Conservation (phyloP, 352 stramenopile genomes). For the Phytophthora cryptogea region DNA sequence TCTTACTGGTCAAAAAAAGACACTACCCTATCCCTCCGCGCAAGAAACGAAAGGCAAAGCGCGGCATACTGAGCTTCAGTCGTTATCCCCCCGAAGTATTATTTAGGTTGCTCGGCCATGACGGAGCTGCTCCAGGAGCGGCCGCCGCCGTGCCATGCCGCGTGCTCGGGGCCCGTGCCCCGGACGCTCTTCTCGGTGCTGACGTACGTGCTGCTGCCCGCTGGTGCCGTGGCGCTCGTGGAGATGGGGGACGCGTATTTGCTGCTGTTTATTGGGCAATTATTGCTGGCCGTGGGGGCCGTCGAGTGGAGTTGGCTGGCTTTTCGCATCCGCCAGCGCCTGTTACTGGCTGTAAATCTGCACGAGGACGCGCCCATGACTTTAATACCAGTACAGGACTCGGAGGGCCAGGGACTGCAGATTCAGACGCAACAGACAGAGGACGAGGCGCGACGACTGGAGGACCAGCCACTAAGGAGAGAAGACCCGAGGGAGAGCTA, state of each 20-base stretch:
- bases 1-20: neutral
- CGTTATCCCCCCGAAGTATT: conserved; percentile 21
- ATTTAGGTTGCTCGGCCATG: conserved; percentile 23
- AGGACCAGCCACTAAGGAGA: conserved; percentile 28
- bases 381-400: neutral
- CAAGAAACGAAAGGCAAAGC: conserved; percentile 20
- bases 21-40: conserved; percentile 11
- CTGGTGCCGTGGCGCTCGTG: conserved; percentile 38
- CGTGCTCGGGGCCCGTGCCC: conserved; percentile 15
- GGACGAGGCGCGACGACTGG: conserved; percentile 18
- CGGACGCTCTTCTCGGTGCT: conserved; percentile 35
- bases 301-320: conserved; percentile 59
- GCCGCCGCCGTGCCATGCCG: conserved; percentile 38
- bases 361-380: conserved; percentile 6
- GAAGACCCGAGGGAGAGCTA: conserved; percentile 35
- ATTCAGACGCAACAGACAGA: conserved; percentile 11
- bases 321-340: conserved; percentile 49
- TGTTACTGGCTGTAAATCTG: conserved; percentile 43
- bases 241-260: conserved; percentile 43
- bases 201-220: conserved; percentile 37
- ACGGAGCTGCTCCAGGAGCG: conserved; percentile 32
- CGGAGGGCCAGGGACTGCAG: conserved; percentile 2
- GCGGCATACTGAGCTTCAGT: conserved; percentile 14
- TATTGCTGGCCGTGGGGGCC: conserved; percentile 41
- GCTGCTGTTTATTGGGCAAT: conserved; percentile 46